phyloP scores from a whole-genome alignment of 306 rosid genomes.

The Corylus avellana region DNA sequence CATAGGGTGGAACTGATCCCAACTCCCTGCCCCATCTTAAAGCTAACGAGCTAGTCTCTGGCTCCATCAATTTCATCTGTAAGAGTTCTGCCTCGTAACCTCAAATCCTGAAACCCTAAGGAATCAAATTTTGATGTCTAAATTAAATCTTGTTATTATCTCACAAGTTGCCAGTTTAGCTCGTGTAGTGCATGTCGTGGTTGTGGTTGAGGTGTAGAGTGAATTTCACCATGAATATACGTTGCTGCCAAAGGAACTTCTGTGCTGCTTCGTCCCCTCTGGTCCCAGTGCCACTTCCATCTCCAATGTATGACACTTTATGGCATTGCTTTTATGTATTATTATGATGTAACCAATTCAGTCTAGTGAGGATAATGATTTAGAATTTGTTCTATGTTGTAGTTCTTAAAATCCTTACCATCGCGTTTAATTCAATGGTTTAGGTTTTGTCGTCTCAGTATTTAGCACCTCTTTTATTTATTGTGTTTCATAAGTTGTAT shows the following conservation, averaged over 20 bases:
- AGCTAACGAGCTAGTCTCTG: too few species aligned
- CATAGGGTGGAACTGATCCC: too few species aligned
- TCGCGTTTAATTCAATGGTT: not conserved
- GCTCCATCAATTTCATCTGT: too few species aligned
- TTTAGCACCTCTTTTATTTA: not conserved
- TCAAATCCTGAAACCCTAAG: too few species aligned
- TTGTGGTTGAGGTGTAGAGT: not conserved
- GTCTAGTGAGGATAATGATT: slow-evolving; percentile 38
- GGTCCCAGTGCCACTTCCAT: slow-evolving; percentile 61
- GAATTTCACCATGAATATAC: slow-evolving; percentile 42
- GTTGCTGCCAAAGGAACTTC: slow-evolving; percentile 55
- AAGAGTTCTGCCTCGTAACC: too few species aligned
- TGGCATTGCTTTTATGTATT: not conserved
- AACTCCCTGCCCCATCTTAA: too few species aligned
- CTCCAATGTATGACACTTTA: slow-evolving; percentile 47
- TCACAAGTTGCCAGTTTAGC: not conserved
- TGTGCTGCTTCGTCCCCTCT: slow-evolving; percentile 50
- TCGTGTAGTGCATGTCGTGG: not conserved
- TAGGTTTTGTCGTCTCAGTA: not conserved
- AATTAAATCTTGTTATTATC: not conserved
- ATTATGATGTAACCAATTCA: not conserved
- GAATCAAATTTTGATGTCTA: too few species aligned
- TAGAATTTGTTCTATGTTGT: slow-evolving; percentile 35
- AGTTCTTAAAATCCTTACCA: not conserved
- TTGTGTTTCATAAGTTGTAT: not conserved